Evolutionary conservation across 2,329 filamentous ascomycete species (phyloP).

Genomic region (Fonsecaea monophora): DNA sequence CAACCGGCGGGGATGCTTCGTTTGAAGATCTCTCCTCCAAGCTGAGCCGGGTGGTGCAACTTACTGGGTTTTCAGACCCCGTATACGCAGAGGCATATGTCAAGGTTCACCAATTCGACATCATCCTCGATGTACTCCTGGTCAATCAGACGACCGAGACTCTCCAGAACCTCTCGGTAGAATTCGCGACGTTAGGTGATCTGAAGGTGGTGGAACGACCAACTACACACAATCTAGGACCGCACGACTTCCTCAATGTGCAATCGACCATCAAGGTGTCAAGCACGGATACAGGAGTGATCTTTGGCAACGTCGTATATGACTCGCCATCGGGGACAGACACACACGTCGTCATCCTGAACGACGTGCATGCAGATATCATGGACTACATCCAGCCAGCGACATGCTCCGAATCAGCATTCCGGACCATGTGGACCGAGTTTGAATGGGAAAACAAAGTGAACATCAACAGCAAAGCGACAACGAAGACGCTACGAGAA

Average conservation of each 20-base stretch:
- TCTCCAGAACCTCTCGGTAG: conserved; percentile 93
- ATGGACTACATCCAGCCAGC: conserved; percentile 99
- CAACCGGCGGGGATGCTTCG: conserved; percentile 85
- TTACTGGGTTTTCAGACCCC: conserved; percentile 96
- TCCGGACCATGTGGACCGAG: conserved; percentile 99
- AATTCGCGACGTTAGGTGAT: conserved; percentile 97
- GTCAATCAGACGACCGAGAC: conserved; percentile 98
- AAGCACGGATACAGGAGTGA: conserved; percentile 96
- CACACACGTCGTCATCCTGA: conserved; percentile 95
- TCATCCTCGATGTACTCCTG: conserved; percentile 91
- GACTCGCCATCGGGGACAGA: conserved; percentile 91
- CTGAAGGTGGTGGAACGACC: conserved; percentile 97
- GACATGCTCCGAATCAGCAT: conserved; percentile 95
- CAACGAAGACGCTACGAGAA: conserved; percentile 81
- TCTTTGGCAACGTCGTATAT: conserved; percentile 98
- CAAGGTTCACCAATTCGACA: conserved; percentile 98
- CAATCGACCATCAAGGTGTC: conserved; percentile 99
- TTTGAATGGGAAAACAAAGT: conserved; percentile 99
- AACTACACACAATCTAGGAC: conserved; percentile 92
- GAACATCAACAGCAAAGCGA: conserved; percentile 91
- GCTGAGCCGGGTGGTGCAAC: conserved; percentile 91
- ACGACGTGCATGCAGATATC: conserved; percentile 97
- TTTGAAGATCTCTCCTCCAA: conserved; percentile 91
- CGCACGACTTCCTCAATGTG: conserved; percentile 97
- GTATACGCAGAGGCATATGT: conserved; percentile 99